phyloP scores from a whole-genome alignment of 306 rosid species.

The Crataegus laevigata region DNA sequence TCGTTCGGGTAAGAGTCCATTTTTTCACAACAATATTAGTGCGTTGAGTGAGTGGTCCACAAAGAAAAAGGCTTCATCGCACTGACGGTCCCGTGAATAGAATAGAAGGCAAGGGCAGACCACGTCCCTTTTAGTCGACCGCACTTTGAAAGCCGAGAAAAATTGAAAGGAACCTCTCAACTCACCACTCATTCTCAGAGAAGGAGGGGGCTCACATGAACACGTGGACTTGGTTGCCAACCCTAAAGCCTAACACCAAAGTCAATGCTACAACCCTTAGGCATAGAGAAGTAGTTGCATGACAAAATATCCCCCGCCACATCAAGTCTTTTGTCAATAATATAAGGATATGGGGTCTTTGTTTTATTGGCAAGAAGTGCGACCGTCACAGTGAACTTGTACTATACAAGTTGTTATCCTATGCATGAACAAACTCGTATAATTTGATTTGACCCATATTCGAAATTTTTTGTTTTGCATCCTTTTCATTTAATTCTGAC shows the following conservation, averaged over 20 bases:
- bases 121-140: not conserved
- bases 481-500: not conserved
- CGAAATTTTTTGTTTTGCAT: not conserved
- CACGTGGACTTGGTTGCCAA: not conserved
- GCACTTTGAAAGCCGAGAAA: not conserved
- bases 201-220: not conserved
- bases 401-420: not conserved
- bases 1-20: slow-evolving; percentile 16
- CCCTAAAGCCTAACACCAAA: not conserved
- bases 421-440: not conserved
- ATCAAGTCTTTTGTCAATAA: too few relatives aligned
- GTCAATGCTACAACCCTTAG: too few relatives aligned
- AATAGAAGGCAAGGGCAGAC: not conserved
- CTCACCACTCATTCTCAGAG: not conserved
- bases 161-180: not conserved
- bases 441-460: not conserved
- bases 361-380: too few relatives aligned
- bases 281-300: too few relatives aligned
- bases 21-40: slow-evolving; percentile 19
- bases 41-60: slow-evolving; percentile 8
- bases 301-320: too few relatives aligned
- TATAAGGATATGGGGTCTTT: too few relatives aligned
- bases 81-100: slow-evolving; percentile 1
- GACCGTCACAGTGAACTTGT: too few relatives aligned
- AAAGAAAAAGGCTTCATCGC: not conserved